phyloP scores from a whole-genome alignment of 129 eudicot genomes.

The Mikania micrantha region DNA sequence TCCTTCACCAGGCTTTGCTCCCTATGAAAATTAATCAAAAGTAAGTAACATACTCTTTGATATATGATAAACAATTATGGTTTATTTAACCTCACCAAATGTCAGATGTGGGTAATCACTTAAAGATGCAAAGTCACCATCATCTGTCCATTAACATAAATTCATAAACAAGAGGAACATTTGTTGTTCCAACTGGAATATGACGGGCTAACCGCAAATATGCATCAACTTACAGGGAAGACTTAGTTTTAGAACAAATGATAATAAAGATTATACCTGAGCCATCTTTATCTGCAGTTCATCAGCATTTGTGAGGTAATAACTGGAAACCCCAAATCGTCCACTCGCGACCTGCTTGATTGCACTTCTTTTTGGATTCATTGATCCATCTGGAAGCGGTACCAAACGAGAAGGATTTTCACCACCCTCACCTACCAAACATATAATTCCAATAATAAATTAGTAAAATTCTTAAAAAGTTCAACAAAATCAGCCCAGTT shows the following conservation, averaged over 20 bases:
- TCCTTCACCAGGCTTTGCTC: conserved; percentile 99
- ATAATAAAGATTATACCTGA: conserved; percentile 44
- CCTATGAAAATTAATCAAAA: conserved; percentile 38
- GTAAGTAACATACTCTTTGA: background rate
- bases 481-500: background rate
- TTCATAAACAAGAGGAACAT: conserved; percentile 55
- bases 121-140: conserved; percentile 69
- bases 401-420: conserved; percentile 97
- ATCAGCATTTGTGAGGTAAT: conserved; percentile 91
- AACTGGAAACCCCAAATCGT: conserved; percentile 95
- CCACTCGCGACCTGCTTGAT: conserved; percentile 99
- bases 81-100: conserved; percentile 55
- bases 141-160: conserved; percentile 61
- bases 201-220: conserved; percentile 13
- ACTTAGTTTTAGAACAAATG: background rate
- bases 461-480: background rate
- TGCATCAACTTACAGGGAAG: background rate
- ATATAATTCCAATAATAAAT: background rate
- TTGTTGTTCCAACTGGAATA: conserved; percentile 39
- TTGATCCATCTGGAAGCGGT: conserved; percentile 92
- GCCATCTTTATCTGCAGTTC: conserved; percentile 99
- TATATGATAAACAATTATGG: conserved; percentile 5
- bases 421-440: conserved; percentile 87
- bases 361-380: conserved; percentile 86
- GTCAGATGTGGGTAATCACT: conserved; percentile 49